phyloP scores from a whole-genome alignment of 352 stramenopile genomes.

The Plasmopara viticola region DNA sequence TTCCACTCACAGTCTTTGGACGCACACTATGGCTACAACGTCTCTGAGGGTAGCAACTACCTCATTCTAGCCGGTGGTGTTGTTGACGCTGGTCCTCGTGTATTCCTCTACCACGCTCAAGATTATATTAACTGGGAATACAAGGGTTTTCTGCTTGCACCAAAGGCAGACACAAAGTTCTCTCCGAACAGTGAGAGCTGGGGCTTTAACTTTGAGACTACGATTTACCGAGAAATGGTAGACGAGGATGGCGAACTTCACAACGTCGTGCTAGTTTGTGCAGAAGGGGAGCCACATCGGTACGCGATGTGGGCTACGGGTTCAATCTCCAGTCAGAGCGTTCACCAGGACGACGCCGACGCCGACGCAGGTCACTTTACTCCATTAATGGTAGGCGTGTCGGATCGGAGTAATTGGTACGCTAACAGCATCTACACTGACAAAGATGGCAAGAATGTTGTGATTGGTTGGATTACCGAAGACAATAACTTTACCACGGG shows the following conservation, averaged over 20 bases:
- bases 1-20: slow-evolving; percentile 59
- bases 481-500: slow-evolving; percentile 37
- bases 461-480: slow-evolving; percentile 62
- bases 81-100: slow-evolving; percentile 39
- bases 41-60: slow-evolving; percentile 38
- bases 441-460: slow-evolving; percentile 45
- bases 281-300: slow-evolving; percentile 36
- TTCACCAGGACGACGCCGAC: slow-evolving; percentile 20
- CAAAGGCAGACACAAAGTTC: slow-evolving; percentile 60
- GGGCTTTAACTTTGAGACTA: slow-evolving; percentile 67
- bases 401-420: slow-evolving; percentile 63
- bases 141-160: slow-evolving; percentile 50
- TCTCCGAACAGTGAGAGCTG: slow-evolving; percentile 49
- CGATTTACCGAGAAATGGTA: slow-evolving; percentile 49
- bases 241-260: slow-evolving; percentile 51
- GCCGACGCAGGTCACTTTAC: slow-evolving; percentile 33
- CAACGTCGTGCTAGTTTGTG: slow-evolving; percentile 64
- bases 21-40: slow-evolving; percentile 23
- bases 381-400: slow-evolving; percentile 52
- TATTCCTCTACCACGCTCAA: slow-evolving; percentile 60
- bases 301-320: slow-evolving; percentile 58
- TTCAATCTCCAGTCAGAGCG: slow-evolving; percentile 19
- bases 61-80: slow-evolving; percentile 51
- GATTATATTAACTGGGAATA: slow-evolving; percentile 62
- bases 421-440: slow-evolving; percentile 63